phyloP scores from a whole-genome alignment of 2,329 filamentous ascomycete genomes.

The Arthrinium puccinioides region DNA sequence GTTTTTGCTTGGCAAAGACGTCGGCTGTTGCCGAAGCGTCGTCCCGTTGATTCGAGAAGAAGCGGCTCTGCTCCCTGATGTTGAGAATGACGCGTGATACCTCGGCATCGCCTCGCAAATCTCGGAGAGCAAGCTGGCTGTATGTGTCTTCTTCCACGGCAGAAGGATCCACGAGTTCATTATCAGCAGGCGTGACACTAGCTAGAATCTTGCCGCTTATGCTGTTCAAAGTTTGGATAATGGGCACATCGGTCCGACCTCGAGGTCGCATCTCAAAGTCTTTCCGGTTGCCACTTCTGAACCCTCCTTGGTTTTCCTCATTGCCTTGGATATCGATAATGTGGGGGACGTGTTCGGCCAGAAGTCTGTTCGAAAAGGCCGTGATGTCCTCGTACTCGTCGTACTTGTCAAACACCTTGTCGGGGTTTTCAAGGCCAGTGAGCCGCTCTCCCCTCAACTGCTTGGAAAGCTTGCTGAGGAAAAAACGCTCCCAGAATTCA shows the following conservation, averaged over 20 bases:
- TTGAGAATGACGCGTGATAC: conserved; percentile 78
- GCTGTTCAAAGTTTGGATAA: conserved; percentile 81
- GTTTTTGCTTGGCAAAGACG: conserved; percentile 62
- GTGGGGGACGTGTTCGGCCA: conserved; percentile 66
- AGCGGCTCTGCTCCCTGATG: conserved; percentile 78
- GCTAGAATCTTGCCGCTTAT: conserved; percentile 91
- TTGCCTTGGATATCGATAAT: conserved; percentile 92
- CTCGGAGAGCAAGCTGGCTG: conserved; percentile 67
- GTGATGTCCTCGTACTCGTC: conserved; percentile 63
- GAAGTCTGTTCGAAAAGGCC: conserved; percentile 43
- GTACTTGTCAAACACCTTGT: conserved; percentile 80
- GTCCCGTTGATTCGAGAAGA: conserved; percentile 61
- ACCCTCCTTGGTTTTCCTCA: conserved; percentile 86
- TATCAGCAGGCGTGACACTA: conserved; percentile 73
- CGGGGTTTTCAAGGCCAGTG: conserved; percentile 66
- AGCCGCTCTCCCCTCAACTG: conserved; percentile 86
- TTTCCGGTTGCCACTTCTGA: conserved; percentile 73
- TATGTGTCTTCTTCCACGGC: conserved; percentile 66
- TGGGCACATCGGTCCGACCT: conserved; percentile 68
- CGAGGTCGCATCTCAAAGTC: conserved; percentile 81
- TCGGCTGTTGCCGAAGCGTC: conserved; percentile 35
- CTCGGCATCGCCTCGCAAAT: conserved; percentile 67
- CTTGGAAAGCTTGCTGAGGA: conserved; percentile 83
- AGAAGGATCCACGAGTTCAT: conserved; percentile 55
- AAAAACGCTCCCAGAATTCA: conserved; percentile 92